Evolutionary conservation across 352 stramenopile genomes (phyloP).

Genomic region (Hyaloperonospora brassicae): DNA sequence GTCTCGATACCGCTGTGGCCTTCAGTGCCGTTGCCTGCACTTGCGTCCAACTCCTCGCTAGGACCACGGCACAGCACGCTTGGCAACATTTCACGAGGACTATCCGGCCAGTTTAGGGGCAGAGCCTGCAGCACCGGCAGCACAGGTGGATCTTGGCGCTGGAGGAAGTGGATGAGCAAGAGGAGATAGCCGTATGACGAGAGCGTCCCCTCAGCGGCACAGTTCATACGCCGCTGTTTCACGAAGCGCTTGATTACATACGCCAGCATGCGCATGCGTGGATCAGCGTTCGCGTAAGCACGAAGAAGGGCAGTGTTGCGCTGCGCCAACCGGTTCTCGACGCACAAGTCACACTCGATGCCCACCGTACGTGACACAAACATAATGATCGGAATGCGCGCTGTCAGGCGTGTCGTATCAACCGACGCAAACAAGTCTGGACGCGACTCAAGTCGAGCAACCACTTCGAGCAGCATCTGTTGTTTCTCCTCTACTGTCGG

Average conservation of each 20-base stretch:
- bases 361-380: conserved; percentile 84
- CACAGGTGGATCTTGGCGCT: conserved; percentile 59
- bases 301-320: conserved; percentile 94
- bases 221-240: conserved; percentile 79
- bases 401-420: conserved; percentile 83
- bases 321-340: conserved; percentile 96
- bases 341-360: conserved; percentile 75
- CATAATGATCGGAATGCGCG: conserved; percentile 97
- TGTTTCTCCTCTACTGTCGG: conserved; percentile 58
- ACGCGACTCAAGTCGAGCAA: conserved; percentile 43
- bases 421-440: conserved; percentile 62
- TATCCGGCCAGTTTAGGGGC: conserved; percentile 41
- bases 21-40: conserved; percentile 16
- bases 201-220: conserved; percentile 67
- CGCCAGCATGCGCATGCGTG: conserved; percentile 66
- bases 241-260: conserved; percentile 81
- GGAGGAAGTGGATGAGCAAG: conserved; percentile 79
- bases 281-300: conserved; percentile 84
- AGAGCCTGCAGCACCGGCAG: conserved; percentile 69
- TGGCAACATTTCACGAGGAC: conserved; percentile 31
- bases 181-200: conserved; percentile 82
- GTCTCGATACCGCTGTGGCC: conserved; percentile 45
- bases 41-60: conserved; percentile 32
- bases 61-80: conserved; percentile 47
- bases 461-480: conserved; percentile 50